Conservation (phyloP, 345 rosid genomes). For the Moricandia moricandioides region DNA sequence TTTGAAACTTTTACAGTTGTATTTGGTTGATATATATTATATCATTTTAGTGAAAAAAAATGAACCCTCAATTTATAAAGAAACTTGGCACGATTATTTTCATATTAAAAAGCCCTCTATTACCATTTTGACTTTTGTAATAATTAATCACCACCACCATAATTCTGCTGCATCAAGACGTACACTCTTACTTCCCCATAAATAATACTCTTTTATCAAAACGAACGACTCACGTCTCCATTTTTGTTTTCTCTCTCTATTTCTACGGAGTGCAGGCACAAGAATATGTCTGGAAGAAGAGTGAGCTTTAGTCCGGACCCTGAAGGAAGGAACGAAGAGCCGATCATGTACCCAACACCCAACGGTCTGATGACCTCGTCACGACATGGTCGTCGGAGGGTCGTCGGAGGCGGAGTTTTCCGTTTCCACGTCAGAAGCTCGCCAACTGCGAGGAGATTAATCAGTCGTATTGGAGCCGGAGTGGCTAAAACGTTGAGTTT, state of each 20-base stretch:
- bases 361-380: constrained; percentile 32
- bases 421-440: constrained; percentile 31
- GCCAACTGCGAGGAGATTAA: constrained; percentile 35
- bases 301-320: constrained; percentile 65
- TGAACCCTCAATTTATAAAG: neutral
- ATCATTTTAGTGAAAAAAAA: neutral
- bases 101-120: neutral
- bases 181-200: constrained; percentile 36
- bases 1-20: too few relatives aligned
- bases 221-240: constrained; percentile 29
- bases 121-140: neutral
- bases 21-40: too few relatives aligned
- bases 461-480: constrained; percentile 54
- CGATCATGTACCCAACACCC: constrained; percentile 2
- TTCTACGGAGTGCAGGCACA: neutral
- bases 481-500: constrained; percentile 49
- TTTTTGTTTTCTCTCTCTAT: constrained; percentile 14
- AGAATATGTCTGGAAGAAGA: constrained; percentile 58
- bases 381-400: constrained; percentile 36
- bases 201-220: constrained; percentile 41
- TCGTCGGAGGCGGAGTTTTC: constrained; percentile 40
- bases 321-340: constrained; percentile 23
- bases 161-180: constrained; percentile 7
- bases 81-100: neutral
- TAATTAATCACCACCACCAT: neutral